Conservation (phyloP, 192 early-diverging fungal genomes). For the Neocallimastix lanati region DNA sequence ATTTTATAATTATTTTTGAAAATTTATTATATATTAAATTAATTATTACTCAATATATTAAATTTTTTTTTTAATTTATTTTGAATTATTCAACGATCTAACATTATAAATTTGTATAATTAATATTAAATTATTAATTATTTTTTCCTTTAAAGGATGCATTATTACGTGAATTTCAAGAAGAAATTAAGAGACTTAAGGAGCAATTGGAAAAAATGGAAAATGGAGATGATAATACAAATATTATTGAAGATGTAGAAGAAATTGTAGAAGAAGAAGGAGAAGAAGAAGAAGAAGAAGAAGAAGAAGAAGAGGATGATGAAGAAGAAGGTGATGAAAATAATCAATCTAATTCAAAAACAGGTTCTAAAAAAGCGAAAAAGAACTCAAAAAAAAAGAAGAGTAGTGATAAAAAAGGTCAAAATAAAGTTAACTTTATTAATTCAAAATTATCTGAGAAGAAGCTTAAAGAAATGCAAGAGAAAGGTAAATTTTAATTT, state of each 20-base stretch:
- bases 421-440: background rate
- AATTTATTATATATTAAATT: no score
- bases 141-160: slow-evolving; percentile 18
- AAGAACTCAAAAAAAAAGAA: background rate
- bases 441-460: background rate
- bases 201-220: slow-evolving; percentile 24
- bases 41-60: no score
- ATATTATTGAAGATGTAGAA: slow-evolving; percentile 20
- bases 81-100: no score
- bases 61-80: no score
- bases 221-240: slow-evolving; percentile 10
- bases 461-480: background rate
- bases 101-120: no score
- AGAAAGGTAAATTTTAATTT: background rate
- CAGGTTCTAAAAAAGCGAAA: slow-evolving; percentile 6
- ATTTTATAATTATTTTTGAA: no score
- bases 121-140: no score
- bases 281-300: slow-evolving; percentile 29
- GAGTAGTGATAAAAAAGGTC: background rate
- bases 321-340: no score
- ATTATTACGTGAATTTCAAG: slow-evolving; percentile 45
- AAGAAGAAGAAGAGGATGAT: slow-evolving; percentile 9
- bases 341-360: background rate
- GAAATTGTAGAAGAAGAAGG: slow-evolving; percentile 25
- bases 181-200: slow-evolving; percentile 41